Evolutionary conservation across 2,329 filamentous ascomycete species (phyloP).

Genomic region (Cladophialophora immunda): DNA sequence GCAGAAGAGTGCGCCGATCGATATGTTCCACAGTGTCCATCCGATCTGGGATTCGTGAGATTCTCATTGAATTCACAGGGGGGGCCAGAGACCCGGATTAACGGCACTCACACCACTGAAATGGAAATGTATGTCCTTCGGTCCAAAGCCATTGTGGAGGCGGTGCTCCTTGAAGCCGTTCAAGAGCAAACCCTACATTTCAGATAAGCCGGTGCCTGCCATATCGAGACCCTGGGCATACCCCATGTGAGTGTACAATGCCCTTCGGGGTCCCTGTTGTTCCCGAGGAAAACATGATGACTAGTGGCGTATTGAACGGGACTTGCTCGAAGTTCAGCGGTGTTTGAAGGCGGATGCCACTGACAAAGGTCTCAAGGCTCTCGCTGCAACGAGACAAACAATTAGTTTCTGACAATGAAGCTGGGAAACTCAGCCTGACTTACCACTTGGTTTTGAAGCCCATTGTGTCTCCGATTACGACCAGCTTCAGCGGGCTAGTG

Average conservation of each 20-base stretch:
- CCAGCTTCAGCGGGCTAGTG: background rate
- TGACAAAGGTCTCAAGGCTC: constrained; percentile 1
- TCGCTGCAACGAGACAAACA: background rate
- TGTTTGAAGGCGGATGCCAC: background rate
- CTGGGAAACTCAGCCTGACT: background rate
- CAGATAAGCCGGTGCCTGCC: background rate
- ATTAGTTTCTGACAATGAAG: background rate
- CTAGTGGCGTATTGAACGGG: constrained; percentile 75
- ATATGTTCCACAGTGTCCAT: constrained; percentile 56
- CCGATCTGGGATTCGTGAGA: constrained; percentile 42
- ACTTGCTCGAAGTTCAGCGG: constrained; percentile 65
- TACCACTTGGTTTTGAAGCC: background rate
- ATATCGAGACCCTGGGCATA: background rate
- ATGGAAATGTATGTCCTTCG: constrained; percentile 52
- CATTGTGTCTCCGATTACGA: constrained; percentile 4
- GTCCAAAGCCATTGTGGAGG: constrained; percentile 15
- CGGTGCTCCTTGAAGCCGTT: constrained; percentile 64
- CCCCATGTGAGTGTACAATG: constrained; percentile 73
- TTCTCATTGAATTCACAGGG: background rate
- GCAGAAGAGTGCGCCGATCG: constrained; percentile 65
- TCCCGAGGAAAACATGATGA: constrained; percentile 57
- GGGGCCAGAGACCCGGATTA: background rate
- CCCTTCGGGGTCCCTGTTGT: constrained; percentile 70
- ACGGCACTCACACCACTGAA: constrained; percentile 46
- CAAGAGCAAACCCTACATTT: constrained; percentile 43